Base-by-base conservation (phyloP, 495 filamentous ascomycete species). In the Corynascus novoguineensis region DNA sequence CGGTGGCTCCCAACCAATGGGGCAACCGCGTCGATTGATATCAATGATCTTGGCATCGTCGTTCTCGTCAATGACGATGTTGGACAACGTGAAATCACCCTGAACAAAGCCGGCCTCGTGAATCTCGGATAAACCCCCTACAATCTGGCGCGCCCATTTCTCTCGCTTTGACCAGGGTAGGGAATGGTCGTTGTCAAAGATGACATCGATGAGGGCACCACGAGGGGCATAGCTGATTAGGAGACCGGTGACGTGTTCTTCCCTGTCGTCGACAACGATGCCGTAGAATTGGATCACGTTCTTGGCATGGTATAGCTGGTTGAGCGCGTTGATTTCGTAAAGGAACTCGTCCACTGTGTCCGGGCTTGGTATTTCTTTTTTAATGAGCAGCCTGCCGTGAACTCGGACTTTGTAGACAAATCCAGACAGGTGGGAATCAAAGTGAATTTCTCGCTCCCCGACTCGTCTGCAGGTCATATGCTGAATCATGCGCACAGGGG, bases 91-190 rank as follows among this genome's bases (percentile, higher is more conserved):
- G 59, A 98, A 97, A 62, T 98, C 93, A 12, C 93, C 93, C 64
- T 98, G 93, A 25, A 98, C 93, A 68, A 96, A 98, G 32, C 93
- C 95, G 21, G 89, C 86, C 63, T 97, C 95, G 59, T 98, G 93
- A 32, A 98, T 92, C 62, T 97, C 90, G 12, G 88, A 84, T 5
- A 98, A 77, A 12, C 93, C 93, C 28, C 85, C 83, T 25, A 98
- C 86, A 59, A 97, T 96, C 68, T 97, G 90, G 59, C 82, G 82
- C 5, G 95, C 93, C 93, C 93, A 98, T 55, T 83, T 86, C 71
- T 95, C 90, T 22, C 92, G 86, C 28, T 82, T 75, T 10, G 75
- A 64, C 88, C 92, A 96, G 1, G 85, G 74, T 21, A 97, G 71
- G 21, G 80, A 78, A 22, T 77, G 79, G 55, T 81, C 72, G 47